These are phyloP conservation scores for Protea cynaroides DNA, from an alignment of 164 flowering plant genomes.

Conservation along the genomic window DNA sequence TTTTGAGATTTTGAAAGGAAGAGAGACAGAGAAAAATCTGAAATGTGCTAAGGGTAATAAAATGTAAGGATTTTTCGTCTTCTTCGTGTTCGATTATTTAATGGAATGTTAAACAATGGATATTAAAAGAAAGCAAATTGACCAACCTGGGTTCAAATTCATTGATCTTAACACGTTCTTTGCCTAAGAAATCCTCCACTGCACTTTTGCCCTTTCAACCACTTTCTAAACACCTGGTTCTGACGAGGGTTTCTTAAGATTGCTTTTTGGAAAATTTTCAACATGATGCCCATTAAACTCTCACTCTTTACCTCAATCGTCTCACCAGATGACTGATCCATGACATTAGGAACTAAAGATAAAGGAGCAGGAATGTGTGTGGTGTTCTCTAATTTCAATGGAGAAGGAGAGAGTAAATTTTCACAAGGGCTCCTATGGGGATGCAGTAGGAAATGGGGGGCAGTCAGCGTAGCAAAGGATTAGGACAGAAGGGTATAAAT, in stretches of 20 bases:
- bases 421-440: too few relatives aligned
- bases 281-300: constrained; percentile 19
- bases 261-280: too few relatives aligned
- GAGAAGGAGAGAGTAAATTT: constrained; percentile 41
- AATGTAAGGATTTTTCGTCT: too few relatives aligned
- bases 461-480: too few relatives aligned
- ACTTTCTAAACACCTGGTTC: constrained; percentile 15
- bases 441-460: too few relatives aligned
- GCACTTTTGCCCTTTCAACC: constrained; percentile 45
- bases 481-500: too few relatives aligned
- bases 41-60: too few relatives aligned
- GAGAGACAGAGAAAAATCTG: too few relatives aligned
- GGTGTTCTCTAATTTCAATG: constrained; percentile 53
- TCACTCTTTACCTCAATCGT: constrained; percentile 26
- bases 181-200: constrained; percentile 70
- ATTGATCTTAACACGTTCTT: constrained; percentile 58
- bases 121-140: constrained; percentile 4
- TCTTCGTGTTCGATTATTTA: too few relatives aligned
- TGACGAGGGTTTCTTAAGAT: constrained; percentile 29
- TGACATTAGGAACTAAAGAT: constrained; percentile 27
- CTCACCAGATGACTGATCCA: constrained; percentile 25
- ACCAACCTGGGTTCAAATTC: constrained; percentile 71
- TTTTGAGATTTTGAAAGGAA: too few relatives aligned
- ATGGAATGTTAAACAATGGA: too few relatives aligned
- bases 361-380: constrained; percentile 33